Base-by-base conservation (phyloP, 352 stramenopile species). In the Pythium biforme region DNA sequence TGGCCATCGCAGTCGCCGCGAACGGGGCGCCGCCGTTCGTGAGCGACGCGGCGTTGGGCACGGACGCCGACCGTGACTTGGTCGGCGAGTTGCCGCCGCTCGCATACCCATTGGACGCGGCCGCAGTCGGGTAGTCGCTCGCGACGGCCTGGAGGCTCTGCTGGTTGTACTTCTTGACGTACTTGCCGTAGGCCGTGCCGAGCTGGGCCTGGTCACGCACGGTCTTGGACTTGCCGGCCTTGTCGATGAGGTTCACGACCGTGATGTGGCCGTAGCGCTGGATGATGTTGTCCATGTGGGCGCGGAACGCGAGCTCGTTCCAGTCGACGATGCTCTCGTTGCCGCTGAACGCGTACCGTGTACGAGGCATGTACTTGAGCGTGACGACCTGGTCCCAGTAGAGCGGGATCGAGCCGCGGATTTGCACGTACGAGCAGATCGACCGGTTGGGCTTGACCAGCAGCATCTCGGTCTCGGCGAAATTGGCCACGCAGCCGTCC, bases 161-260 rank as follows among this genome's bases (percentile, higher is more conserved):
- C 58, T 80, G 70, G 53, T 94, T 94, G 74, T 93, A 94, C 55
- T 92, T 90, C 51, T 93, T 93, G 51, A 86, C 79, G 55, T 95
- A 92, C 66, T 87, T 89, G 59, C 68, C 68, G 69, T 94, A 98
- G 19, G 89, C 84, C 33, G 81, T 70, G 60, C 94, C 96, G 56
- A 99, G 76, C 66, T 91, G 73, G 4, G 86, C 86, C 76, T 98
- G 92, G 73, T 98, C 91, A 39, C 81, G 74, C 26, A 89, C 81
- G 0, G 79, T 88, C 12, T 70, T 64, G 34, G 72, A 81, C 63
- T 86, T 88, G 23, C 86, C 89, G 33, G 77, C 76, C 72, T 86
- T 83, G 75, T 98, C 94, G 57, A 98, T 93, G 23, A 98, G 77
- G 73, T 98, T 98, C n/a, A 98, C 81, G 50, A 94, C 88, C 33